phyloP scores from a whole-genome alignment of 768 basidiomycete species.

The Amanita rimosa region DNA sequence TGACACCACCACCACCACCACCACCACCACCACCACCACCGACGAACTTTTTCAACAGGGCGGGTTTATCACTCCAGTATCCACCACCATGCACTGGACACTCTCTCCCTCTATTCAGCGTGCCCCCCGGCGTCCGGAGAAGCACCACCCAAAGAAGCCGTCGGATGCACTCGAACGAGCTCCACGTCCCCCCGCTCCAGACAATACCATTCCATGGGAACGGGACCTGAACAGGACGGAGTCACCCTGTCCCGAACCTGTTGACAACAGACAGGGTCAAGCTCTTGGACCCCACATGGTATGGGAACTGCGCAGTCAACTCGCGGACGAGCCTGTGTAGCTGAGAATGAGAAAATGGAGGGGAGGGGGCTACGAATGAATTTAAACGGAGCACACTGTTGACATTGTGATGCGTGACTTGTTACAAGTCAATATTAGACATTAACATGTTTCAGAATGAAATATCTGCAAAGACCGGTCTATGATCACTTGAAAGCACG shows the following conservation, averaged over 20 bases:
- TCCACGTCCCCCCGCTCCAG: background rate
- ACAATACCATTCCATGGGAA: conserved; percentile 4
- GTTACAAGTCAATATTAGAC: too few species aligned
- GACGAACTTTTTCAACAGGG: background rate
- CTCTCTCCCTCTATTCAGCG: background rate
- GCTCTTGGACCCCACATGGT: conserved; percentile 1
- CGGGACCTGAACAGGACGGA: background rate
- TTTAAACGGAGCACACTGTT: background rate
- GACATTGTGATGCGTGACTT: background rate
- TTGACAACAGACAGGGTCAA: too few species aligned
- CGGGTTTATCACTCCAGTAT: background rate
- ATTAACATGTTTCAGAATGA: conserved; percentile 7
- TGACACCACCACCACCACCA: background rate
- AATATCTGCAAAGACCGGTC: conserved; percentile 36
- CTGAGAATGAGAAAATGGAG: background rate
- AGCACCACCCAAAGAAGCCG: background rate
- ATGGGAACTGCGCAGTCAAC: background rate
- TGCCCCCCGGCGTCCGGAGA: conserved; percentile 1
- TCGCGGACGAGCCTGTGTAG: background rate
- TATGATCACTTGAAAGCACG: conserved; percentile 42
- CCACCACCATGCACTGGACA: background rate
- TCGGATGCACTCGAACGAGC: background rate
- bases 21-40: too few species aligned
- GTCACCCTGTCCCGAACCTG: background rate
- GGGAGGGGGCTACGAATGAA: background rate